Conservation (phyloP, 2,329 filamentous ascomycete species). For the Pseudofabraea citricarpa region DNA sequence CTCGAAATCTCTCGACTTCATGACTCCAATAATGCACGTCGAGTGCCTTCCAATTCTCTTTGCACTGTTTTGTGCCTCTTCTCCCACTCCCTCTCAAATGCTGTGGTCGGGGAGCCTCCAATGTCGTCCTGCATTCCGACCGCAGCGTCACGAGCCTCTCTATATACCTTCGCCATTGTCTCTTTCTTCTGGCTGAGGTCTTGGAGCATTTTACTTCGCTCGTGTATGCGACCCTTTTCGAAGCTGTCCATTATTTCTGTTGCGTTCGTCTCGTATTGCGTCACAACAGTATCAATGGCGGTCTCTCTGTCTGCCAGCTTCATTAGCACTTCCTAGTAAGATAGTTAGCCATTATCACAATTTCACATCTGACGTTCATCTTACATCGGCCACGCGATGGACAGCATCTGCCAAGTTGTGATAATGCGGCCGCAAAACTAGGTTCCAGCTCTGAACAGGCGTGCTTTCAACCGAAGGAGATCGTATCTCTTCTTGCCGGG, state of each 20-base stretch:
- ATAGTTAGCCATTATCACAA: conserved; percentile 12
- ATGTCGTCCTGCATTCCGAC: conserved; percentile 10
- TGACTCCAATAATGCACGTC: too few relatives aligned
- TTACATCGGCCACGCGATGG: conserved; percentile 26
- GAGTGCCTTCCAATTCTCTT: too few relatives aligned
- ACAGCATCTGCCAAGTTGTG: conserved; percentile 16
- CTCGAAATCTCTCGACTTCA: too few relatives aligned
- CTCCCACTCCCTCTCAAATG: conserved; percentile 20
- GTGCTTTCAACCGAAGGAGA: background rate
- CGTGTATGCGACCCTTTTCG: conserved; percentile 8
- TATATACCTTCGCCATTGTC: conserved; percentile 15
- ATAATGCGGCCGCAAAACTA: conserved; percentile 25
- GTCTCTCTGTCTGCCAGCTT: conserved; percentile 23
- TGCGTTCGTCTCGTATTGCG: conserved; percentile 24
- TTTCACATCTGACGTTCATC: conserved; percentile 3
- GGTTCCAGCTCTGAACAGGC: conserved; percentile 18
- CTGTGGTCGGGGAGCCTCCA: conserved; percentile 9
- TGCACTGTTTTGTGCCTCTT: too few relatives aligned
- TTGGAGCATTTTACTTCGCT: conserved; percentile 11
- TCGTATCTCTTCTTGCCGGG: conserved; percentile 7
- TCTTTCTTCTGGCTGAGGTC: conserved; percentile 13
- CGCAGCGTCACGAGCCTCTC: conserved; percentile 12
- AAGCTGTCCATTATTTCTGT: conserved; percentile 17
- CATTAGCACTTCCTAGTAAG: conserved; percentile 23
- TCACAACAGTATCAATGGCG: conserved; percentile 19